Conservation (phyloP, 2,329 filamentous ascomycete species). For the Trichophyton benhamiae region DNA sequence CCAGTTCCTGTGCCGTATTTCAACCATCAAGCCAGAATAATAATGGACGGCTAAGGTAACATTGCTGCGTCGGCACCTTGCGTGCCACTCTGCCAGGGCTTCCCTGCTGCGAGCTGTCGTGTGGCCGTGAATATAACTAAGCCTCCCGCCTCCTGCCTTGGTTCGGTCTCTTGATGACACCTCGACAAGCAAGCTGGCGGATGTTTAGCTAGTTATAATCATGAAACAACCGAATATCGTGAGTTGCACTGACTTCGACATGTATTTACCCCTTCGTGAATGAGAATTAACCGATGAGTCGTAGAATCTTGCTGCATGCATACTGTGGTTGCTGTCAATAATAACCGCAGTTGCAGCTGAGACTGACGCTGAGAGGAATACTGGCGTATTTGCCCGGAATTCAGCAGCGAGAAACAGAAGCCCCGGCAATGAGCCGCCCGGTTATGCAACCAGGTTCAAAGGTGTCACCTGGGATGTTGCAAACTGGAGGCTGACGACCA, state of each 20-base stretch:
- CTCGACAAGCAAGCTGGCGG: background rate
- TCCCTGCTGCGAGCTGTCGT: background rate
- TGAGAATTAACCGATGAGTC: background rate
- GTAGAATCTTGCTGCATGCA: background rate
- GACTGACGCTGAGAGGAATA: constrained; percentile 4
- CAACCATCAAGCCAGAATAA: background rate
- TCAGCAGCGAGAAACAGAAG: constrained; percentile 1
- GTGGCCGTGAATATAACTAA: background rate
- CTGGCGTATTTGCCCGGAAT: constrained; percentile 9
- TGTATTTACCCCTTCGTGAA: too few species aligned
- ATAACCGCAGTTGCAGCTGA: background rate
- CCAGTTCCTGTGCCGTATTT: background rate
- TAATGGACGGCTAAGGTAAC: background rate
- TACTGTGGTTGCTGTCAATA: constrained; percentile 5
- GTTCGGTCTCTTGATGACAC: background rate
- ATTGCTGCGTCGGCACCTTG: background rate
- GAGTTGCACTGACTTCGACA: background rate
- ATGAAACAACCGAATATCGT: background rate
- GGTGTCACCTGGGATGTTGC: constrained; percentile 48
- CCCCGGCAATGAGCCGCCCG: background rate
- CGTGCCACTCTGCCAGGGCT: background rate
- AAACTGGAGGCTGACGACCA: constrained; percentile 45
- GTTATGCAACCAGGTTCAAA: constrained; percentile 40
- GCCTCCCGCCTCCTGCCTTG: background rate
- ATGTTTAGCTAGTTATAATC: background rate